Evolutionary conservation across 1,139 yeast species (phyloP), one percentile per base, ranked within the genome.

Genomic region (Sugiyamaella japonica): DNA sequence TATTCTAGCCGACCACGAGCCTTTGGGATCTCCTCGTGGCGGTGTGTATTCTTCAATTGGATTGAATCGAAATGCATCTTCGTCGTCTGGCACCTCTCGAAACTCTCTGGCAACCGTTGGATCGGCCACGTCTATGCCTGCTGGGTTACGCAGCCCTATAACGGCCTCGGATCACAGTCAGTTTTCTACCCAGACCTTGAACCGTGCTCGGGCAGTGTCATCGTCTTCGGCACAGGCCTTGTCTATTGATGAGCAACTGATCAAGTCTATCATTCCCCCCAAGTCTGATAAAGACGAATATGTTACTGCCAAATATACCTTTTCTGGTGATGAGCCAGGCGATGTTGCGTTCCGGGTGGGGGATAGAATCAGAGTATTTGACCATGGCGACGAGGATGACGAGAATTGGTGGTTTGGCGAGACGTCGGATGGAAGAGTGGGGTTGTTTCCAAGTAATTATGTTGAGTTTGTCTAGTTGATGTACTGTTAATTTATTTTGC

Each of bases 341-440:
- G 89, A 84, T 62, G 72, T 84, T 29, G 62, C 77, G 2, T 75
- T 84, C 59, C 61, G 70, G 28, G 70, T 66, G 37, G 86, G 85
- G 8, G 86, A 82, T 56, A 63, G 66, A 45, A 75, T 84, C 38
- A 69, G 66, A 41, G 70, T 84, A 1, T 56, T 80, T 31, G 77
- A 76, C 50, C 69, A 66, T 20, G 70, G 73, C 0, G 70, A 69
- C 17, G 72, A 63, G 38, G 60, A 61, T 15, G 77, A 73, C 39
- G 78, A 77, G 5, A 69, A 71, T 31, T 84, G 89, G 89, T 84
- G 87, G 86, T 76, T 75, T 57, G 89, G 88, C 1, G 76, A 76
- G 61, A 61, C 76, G 44, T 41, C 55, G 6, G 71, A 75, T 47
- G 85, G 81, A 0, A 60, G 67, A 23, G 58, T 67, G 25, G 89